Percentiles rank a stretch among this genome's conserved stretches.
These are phyloP conservation scores for Trichocladium uniseriatum DNA, from an alignment of 495 filamentous ascomycete species.

Conservation along the genomic window DNA sequence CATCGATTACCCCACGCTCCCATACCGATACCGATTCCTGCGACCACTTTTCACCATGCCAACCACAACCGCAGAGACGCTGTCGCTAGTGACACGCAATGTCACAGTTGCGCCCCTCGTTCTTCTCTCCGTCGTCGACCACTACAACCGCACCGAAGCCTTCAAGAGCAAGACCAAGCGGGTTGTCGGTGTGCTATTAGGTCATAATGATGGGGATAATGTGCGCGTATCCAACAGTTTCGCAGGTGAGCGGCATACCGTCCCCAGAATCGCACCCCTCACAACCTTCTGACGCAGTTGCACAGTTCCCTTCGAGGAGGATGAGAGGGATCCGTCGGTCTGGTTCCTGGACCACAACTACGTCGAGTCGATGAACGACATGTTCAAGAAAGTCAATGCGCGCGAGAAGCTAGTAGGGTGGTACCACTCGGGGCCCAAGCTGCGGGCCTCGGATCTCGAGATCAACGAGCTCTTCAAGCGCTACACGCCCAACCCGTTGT, in stretches of 20 bases:
- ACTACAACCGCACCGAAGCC: constrained; percentile 80
- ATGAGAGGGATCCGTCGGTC: constrained; percentile 94
- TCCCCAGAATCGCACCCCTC: neutral
- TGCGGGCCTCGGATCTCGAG: constrained; percentile 93
- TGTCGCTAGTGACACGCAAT: constrained; percentile 81
- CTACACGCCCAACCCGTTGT: constrained; percentile 91
- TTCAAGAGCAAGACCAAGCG: constrained; percentile 79
- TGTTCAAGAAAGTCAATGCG: constrained; percentile 99
- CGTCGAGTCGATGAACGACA: constrained; percentile 98
- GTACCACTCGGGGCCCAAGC: constrained; percentile 97
- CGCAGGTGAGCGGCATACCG: constrained; percentile 53
- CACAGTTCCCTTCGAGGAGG: constrained; percentile 94
- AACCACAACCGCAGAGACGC: constrained; percentile 87
- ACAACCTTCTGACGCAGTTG: constrained; percentile 6
- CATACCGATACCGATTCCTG: neutral
- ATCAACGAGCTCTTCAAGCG: constrained; percentile 99
- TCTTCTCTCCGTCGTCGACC: constrained; percentile 95
- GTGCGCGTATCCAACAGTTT: constrained; percentile 98
- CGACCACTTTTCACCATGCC: constrained; percentile 54
- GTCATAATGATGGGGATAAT: constrained; percentile 89
- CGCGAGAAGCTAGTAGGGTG: constrained; percentile 98
- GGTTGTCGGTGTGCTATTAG: constrained; percentile 89
- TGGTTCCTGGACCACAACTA: constrained; percentile 99
- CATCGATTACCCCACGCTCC: constrained; percentile 2
- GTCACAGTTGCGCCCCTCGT: constrained; percentile 97